Base-by-base conservation (phyloP, 306 rosid species). In the Astragalus membranaceus region DNA sequence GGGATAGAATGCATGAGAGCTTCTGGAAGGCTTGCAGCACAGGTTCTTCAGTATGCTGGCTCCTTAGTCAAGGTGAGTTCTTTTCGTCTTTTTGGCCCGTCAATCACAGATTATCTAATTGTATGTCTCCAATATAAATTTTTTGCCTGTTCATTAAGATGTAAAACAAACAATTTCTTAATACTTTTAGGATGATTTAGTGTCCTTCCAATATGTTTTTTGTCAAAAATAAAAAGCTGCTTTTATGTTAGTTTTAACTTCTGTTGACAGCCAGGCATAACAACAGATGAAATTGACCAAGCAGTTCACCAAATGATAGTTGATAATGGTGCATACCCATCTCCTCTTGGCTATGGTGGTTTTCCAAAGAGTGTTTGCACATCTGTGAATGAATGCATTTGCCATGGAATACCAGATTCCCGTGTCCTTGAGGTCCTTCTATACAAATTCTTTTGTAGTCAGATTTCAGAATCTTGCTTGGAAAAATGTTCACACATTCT, bases 331-430 rank as follows among this genome's bases (percentile, higher is more conserved):
- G 99, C 99, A 73, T 94, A 91, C 80, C 97, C 97, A 0, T 94
- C 99, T 30, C 99, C 96, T 60, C 91, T 94, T 41, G 99, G 97
- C 54, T 94, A 94, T 51, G 92, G 95, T 69, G 92, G 92, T 53
- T 94, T 94, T 84, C 99, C 96, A 32, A 94, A 94, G 88, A 94
- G 99, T 63, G 95, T 94, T 39, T 91, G 99, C 87, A 94, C 99
- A 44, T 94, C 99, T 53, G 88, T 94, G 74, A 94, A 94, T 80
- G 99, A 94, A 78, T 91, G 97, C 76, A 91, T 91, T 50, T 91
- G 96, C 87, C 99, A 91, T 72, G 96, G 97, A 79, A 91, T 91
- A 76, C 97, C 99, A 61, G 99, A 94, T 87, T 88, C 92, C 33
- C 81, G 89, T 54, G 75, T 61, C 6, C 96, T 94, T 48, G 92